Percentiles rank a stretch among this genome's conserved stretches.
Conservation (phyloP, 2,329 filamentous ascomycete species). For the Colletotrichum australisinense region DNA sequence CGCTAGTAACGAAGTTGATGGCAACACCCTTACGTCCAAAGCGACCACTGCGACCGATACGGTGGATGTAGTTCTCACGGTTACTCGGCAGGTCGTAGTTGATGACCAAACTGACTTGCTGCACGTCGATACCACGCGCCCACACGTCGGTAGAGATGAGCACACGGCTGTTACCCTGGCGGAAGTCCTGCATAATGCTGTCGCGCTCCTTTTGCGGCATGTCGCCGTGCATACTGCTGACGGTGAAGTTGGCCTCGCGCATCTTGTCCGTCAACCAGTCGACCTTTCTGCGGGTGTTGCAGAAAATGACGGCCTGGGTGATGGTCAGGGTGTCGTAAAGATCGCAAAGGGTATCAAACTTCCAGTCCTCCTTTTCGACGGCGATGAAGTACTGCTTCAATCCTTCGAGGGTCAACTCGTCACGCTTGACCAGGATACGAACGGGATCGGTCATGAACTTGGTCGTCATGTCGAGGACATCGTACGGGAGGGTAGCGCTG, state of each 20-base stretch:
- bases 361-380: slow-evolving; percentile 99
- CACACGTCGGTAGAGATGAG: slow-evolving; percentile 98
- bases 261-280: slow-evolving; percentile 99
- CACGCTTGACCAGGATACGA: slow-evolving; percentile 96
- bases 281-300: slow-evolving; percentile 98
- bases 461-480: slow-evolving; percentile 98
- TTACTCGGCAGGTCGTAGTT: slow-evolving; percentile 99
- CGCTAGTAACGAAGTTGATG: slow-evolving; percentile 99
- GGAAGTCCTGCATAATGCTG: slow-evolving; percentile 99
- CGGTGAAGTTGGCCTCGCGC: slow-evolving; percentile 98
- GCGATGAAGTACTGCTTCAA: slow-evolving; percentile 99
- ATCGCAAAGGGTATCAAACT: slow-evolving; percentile 98
- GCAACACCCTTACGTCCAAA: slow-evolving; percentile 99
- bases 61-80: slow-evolving; percentile 99
- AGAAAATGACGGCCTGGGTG: slow-evolving; percentile 99
- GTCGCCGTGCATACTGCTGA: slow-evolving; percentile 98
- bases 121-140: slow-evolving; percentile 98
- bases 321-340: slow-evolving; percentile 99
- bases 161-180: slow-evolving; percentile 94
- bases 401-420: slow-evolving; percentile 96
- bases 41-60: slow-evolving; percentile 93
- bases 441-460: slow-evolving; percentile 99
- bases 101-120: slow-evolving; percentile 98
- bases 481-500: slow-evolving; percentile 95
- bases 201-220: slow-evolving; percentile 99